phyloP scores from a whole-genome alignment of 495 filamentous ascomycete species.

The Patellaria atrata region DNA sequence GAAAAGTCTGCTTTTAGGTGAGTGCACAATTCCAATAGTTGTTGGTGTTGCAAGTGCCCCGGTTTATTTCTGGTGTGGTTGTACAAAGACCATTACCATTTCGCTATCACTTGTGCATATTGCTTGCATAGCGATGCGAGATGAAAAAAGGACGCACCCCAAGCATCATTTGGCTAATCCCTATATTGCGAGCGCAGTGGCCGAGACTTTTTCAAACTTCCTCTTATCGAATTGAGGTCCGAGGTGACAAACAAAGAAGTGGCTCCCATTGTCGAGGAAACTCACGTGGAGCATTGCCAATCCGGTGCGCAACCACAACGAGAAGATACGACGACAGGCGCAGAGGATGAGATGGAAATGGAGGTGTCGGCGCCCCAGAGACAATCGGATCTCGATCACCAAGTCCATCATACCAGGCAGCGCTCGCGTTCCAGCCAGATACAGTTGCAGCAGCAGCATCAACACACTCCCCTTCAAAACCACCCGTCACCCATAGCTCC shows the following conservation, averaged over 20 bases:
- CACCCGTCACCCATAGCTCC: not conserved
- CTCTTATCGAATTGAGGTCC: slow-evolving; percentile 17
- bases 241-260: slow-evolving; percentile 2
- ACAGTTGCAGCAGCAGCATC: not conserved
- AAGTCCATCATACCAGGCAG: slow-evolving; percentile 8
- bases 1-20: too few species aligned
- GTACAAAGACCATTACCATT: too few species aligned
- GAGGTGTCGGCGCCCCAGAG: slow-evolving; percentile 7
- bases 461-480: not conserved
- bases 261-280: not conserved
- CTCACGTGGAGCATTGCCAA: slow-evolving; percentile 8
- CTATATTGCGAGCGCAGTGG: slow-evolving; percentile 6
- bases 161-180: too few species aligned
- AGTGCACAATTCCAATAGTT: too few species aligned
- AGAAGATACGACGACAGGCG: slow-evolving; percentile 3
- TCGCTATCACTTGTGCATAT: too few species aligned
- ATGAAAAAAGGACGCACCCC: too few species aligned
- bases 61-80: too few species aligned
- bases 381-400: slow-evolving; percentile 3
- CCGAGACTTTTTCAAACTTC: slow-evolving; percentile 19
- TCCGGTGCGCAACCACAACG: too few species aligned
- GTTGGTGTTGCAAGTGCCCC: too few species aligned
- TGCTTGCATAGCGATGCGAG: too few species aligned
- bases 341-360: slow-evolving; percentile 13
- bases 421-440: slow-evolving; percentile 5